Evolutionary conservation across 495 filamentous ascomycete genomes (phyloP).

Genomic region (Friedmanniomyces endolithicus): DNA sequence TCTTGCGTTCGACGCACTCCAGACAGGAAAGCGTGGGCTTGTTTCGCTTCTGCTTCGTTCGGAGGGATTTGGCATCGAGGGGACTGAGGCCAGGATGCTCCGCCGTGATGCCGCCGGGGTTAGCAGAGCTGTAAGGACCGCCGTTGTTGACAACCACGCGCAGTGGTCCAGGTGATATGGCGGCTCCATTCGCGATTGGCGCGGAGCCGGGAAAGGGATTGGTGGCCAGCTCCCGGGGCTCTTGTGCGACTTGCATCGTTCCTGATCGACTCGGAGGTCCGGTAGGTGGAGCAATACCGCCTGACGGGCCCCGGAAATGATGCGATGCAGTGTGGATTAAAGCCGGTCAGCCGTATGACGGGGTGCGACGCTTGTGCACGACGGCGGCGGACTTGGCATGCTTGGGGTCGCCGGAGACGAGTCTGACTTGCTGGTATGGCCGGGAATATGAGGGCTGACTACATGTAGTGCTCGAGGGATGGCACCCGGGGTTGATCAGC

Average conservation of each 20-base stretch:
- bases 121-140: not conserved
- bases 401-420: too few species aligned
- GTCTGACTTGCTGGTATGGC: too few species aligned
- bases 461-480: too few species aligned
- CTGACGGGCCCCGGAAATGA: not conserved
- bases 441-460: too few species aligned
- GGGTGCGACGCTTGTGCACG: too few species aligned
- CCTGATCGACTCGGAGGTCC: not conserved
- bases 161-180: not conserved
- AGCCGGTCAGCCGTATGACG: too few species aligned
- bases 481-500: too few species aligned
- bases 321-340: not conserved
- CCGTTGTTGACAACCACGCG: not conserved
- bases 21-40: slow-evolving; percentile 62
- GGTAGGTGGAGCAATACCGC: not conserved
- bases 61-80: not conserved
- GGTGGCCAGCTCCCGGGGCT: not conserved
- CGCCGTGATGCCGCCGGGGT: not conserved
- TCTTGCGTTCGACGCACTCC: slow-evolving; percentile 58
- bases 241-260: not conserved
- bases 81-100: not conserved
- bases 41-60: slow-evolving; percentile 54
- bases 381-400: too few species aligned
- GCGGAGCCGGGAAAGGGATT: not conserved
- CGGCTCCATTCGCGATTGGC: not conserved